phyloP scores from a whole-genome alignment of 441 rosid genomes.

The Pelargonium cotyledonis region DNA sequence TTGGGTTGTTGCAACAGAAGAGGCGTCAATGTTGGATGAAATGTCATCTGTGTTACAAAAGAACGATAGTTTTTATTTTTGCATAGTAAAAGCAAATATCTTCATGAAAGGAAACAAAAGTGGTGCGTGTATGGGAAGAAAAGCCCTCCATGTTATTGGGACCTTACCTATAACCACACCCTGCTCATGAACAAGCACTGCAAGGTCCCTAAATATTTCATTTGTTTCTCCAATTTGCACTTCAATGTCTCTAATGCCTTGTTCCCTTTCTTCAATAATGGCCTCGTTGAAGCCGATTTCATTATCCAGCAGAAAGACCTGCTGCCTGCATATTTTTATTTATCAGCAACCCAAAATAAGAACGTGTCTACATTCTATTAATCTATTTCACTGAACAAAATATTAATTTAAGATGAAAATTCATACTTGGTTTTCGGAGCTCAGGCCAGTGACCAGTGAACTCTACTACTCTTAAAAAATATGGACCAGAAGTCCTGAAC shows the following conservation, averaged over 20 bases:
- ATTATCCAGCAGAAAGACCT: slow-evolving; percentile 48
- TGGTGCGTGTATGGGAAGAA: neutral
- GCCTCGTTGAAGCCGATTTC: slow-evolving; percentile 67
- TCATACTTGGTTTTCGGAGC: neutral
- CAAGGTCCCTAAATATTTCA: slow-evolving; percentile 68
- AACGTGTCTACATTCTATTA: too few species aligned
- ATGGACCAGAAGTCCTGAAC: neutral
- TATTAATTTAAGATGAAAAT: too few species aligned
- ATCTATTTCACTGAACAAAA: too few species aligned
- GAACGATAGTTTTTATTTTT: neutral
- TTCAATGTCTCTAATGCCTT: slow-evolving; percentile 52
- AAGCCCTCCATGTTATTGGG: too few species aligned
- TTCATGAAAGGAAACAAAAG: slow-evolving; percentile 8
- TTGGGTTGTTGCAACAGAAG: slow-evolving; percentile 44
- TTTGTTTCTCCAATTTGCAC: slow-evolving; percentile 59
- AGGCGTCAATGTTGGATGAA: slow-evolving; percentile 50
- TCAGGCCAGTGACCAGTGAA: neutral
- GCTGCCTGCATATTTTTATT: slow-evolving; percentile 39
- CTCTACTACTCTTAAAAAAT: neutral
- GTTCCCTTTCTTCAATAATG: slow-evolving; percentile 64
- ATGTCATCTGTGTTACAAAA: slow-evolving; percentile 43
- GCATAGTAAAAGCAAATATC: slow-evolving; percentile 1
- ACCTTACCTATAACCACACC: slow-evolving; percentile 60
- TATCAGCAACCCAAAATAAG: too few species aligned
- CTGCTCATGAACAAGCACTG: slow-evolving; percentile 67